phyloP scores from a whole-genome alignment of 352 stramenopile species.

The Phytophthora megakarya region DNA sequence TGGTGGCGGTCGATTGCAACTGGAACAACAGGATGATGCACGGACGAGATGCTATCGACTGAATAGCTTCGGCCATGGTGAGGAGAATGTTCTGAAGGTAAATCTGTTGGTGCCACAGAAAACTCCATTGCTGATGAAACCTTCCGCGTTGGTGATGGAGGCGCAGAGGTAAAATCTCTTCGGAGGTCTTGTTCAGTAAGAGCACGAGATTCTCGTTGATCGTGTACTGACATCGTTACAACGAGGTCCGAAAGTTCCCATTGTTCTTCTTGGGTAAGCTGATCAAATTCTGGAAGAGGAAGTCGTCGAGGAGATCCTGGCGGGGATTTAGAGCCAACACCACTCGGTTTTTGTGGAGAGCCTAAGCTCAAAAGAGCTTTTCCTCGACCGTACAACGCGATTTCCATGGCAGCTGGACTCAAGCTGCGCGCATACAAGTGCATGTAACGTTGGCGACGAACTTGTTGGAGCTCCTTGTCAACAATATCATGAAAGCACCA shows the following conservation, averaged over 20 bases:
- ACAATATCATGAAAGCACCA: slow-evolving; percentile 25
- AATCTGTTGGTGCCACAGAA: slow-evolving; percentile 20
- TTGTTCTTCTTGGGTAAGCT: slow-evolving; percentile 49
- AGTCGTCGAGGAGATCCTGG: slow-evolving; percentile 21
- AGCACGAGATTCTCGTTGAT: slow-evolving; percentile 58
- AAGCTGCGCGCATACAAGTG: slow-evolving; percentile 67
- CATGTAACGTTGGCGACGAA: slow-evolving; percentile 50
- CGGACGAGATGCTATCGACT: slow-evolving; percentile 14
- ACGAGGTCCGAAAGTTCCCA: slow-evolving; percentile 78
- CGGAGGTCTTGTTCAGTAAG: slow-evolving; percentile 47
- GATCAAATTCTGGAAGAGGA: slow-evolving; percentile 33
- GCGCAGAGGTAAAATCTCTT: slow-evolving; percentile 32
- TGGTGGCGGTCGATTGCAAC: slow-evolving; percentile 41
- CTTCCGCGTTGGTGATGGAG: slow-evolving; percentile 34
- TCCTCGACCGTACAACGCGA: slow-evolving; percentile 47
- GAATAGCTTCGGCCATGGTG: slow-evolving; percentile 33
- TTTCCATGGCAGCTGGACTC: slow-evolving; percentile 41
- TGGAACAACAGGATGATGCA: slow-evolving; percentile 13
- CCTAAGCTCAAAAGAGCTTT: slow-evolving; percentile 24
- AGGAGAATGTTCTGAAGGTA: neutral
- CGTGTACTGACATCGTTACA: slow-evolving; percentile 43
- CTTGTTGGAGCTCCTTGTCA: slow-evolving; percentile 28
- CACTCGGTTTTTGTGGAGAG: slow-evolving; percentile 8
- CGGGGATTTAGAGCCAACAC: neutral
- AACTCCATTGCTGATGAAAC: slow-evolving; percentile 32